Base-by-base conservation (phyloP, 2,329 filamentous ascomycete genomes). In the Hypoxylon sp. region DNA sequence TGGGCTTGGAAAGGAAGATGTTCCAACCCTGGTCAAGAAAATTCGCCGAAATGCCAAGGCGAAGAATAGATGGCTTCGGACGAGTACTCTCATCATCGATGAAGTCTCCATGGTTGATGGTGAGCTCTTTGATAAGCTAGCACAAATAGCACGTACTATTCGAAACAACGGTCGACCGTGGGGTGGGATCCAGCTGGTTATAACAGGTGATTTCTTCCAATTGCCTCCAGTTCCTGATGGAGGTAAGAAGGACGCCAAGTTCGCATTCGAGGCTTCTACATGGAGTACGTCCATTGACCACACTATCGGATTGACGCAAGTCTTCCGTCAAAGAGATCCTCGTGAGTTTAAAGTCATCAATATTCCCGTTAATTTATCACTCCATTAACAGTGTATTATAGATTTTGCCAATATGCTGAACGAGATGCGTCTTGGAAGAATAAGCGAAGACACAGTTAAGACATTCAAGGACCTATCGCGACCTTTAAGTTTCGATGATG, bases 81-180 rank as follows among this genome's bases (percentile, higher is more conserved):
- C 94, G 0, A 97, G 94, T 76, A 89, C 93, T 11, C 86, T 99
- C 23, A 86, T 99, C 72, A 88, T 99, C 74, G 96, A 99, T 79
- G 96, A 99, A 78, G 90, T 99, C 2, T 98, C 96, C 11, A 99
- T 99, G 97, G 94, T 99, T 3, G 96, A 99, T 74, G 96, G 93
- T 0, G 94, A 98, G 34, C 85, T 99, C 0, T 99, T 98, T 72
- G 96, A 99, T 82, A 99, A 99, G 79, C 86, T 99, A 17, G 94
- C 97, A 68, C 88, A 92, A 67, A 92, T 99, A 72, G 95, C 94
- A 13, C 88, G 95, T 61, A 89, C 85, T 2, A 89, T 99, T 68
- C 89, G 94, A 59, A 97, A 97, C 77, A 98, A 97, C 73, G 94
- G 93, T 9, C 88, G 93, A 9, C 92, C 96, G 0, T 99, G 97